Base-by-base conservation (phyloP, 371 early-diverging fungal genomes). In the Fennellomyces sp. region DNA sequence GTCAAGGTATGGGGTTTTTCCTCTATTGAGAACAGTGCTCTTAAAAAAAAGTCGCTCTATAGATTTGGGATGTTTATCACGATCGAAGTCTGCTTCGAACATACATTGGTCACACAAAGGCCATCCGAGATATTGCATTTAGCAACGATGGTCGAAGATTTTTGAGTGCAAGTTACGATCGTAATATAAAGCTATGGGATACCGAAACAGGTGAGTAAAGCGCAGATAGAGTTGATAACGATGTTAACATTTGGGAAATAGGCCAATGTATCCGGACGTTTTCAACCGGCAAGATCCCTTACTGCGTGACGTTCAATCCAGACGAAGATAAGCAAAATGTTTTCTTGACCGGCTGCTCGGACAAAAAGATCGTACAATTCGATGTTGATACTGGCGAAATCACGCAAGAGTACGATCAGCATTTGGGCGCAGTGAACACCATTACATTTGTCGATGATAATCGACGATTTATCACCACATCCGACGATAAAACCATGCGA, bases 381-480 rank as follows among this genome's bases (percentile, higher is more conserved):
- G 96, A 97, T 73, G 76, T 79, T 29, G 81, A 89, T 42, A 75
- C 94, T 3, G 93, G 92, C 12, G 91, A 93, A 49, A 84, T 94
- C 5, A 89, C 87, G 11, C 97, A 96, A 69, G 94, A 95, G 69
- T 99, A 99, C 70, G 93, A 96, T 63, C 96, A 97, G 75, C 99
- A 99, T 82, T 69, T 94, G 73, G 97, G 96, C 28, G 91, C 96
- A 3, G 91, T 99, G 50, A 97, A 97, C 70, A 92, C 95, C 28
- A 92, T 99, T 55, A 97, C 97, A 0, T 97, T 97, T 84, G 89
- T 97, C 6, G 97, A 97, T 63, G 92, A 95, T 3, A 93, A 93
- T 71, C 79, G 96, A 58, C 86, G 96, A 50, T 99, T 97, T 68
- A 90, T 99, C 38, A 92, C 95, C 5, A 96, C 97, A 1, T 91